Evolutionary conservation across 495 filamentous ascomycete genomes (phyloP).

Genomic region (Pseudomonodictys pantanalensis): DNA sequence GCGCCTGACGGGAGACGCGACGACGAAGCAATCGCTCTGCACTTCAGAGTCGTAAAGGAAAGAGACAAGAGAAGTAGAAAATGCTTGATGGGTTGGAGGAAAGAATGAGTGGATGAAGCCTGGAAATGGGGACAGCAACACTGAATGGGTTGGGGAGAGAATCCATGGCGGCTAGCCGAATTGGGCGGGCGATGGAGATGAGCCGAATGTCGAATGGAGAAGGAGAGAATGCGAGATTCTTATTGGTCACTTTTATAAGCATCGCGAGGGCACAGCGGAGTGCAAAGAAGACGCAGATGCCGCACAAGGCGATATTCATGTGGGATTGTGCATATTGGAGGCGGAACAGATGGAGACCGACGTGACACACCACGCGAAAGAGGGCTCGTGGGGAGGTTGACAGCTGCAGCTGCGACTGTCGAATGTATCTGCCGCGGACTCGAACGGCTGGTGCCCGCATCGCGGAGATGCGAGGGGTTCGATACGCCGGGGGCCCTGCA

Average conservation of each 20-base stretch:
- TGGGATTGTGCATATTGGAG: too few species aligned
- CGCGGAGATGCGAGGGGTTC: not conserved
- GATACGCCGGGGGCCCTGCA: not conserved
- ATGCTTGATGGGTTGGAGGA: conserved; percentile 64
- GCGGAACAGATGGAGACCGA: too few species aligned
- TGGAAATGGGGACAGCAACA: too few species aligned
- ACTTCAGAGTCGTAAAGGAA: not conserved
- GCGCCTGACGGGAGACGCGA: conserved; percentile 13
- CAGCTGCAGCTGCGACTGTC: too few species aligned
- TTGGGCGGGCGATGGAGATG: conserved; percentile 13
- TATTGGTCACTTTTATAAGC: conserved; percentile 1
- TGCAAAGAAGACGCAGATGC: too few species aligned
- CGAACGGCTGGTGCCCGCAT: not conserved
- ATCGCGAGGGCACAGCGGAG: too few species aligned
- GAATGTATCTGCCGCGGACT: not conserved
- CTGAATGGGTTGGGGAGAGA: not conserved
- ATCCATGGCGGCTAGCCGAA: conserved; percentile 15
- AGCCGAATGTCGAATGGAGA: conserved; percentile 3
- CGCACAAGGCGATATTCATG: too few species aligned
- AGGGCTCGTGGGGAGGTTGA: too few species aligned
- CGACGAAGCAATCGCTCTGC: not conserved
- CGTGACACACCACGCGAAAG: too few species aligned
- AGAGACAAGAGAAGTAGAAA: conserved; percentile 66
- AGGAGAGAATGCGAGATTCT: not conserved
- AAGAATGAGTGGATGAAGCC: conserved; percentile 9